phyloP scores from a whole-genome alignment of 139 green algal genomes.

The Ulvella scutata region DNA sequence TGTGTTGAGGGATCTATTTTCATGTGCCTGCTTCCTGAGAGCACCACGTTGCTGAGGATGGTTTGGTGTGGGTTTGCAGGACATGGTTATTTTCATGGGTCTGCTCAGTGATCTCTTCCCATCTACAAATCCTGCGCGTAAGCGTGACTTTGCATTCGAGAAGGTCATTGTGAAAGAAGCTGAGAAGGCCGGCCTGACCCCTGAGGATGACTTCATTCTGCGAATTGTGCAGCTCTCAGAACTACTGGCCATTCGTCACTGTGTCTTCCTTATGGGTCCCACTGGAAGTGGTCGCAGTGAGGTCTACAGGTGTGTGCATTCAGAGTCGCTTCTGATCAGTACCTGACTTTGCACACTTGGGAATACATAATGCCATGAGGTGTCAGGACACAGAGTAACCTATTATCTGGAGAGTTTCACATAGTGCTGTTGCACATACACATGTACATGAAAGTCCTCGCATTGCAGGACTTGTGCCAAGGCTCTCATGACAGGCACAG shows the following conservation, averaged over 20 bases:
- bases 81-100: conserved; percentile 77
- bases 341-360: not conserved
- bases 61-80: too few relatives aligned
- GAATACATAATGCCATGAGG: not conserved
- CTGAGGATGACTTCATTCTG: conserved; percentile 62
- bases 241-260: conserved; percentile 70
- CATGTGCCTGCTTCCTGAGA: too few relatives aligned
- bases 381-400: not conserved
- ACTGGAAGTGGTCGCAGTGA: conserved; percentile 56
- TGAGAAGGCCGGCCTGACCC: conserved; percentile 28
- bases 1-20: too few relatives aligned
- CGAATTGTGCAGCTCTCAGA: conserved; percentile 61
- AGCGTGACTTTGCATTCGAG: conserved; percentile 54
- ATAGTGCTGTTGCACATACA: too few relatives aligned
- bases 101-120: conserved; percentile 72
- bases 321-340: not conserved
- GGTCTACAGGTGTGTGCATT: conserved; percentile 26
- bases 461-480: conserved; percentile 46
- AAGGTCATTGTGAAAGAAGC: conserved; percentile 33
- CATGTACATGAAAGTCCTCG: not conserved
- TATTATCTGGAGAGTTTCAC: too few relatives aligned
- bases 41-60: too few relatives aligned
- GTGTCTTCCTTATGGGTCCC: conserved; percentile 74
- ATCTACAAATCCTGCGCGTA: conserved; percentile 51
- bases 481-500: conserved; percentile 44